phyloP scores from a whole-genome alignment of 129 eudicot genomes.

The Mikania micrantha region DNA sequence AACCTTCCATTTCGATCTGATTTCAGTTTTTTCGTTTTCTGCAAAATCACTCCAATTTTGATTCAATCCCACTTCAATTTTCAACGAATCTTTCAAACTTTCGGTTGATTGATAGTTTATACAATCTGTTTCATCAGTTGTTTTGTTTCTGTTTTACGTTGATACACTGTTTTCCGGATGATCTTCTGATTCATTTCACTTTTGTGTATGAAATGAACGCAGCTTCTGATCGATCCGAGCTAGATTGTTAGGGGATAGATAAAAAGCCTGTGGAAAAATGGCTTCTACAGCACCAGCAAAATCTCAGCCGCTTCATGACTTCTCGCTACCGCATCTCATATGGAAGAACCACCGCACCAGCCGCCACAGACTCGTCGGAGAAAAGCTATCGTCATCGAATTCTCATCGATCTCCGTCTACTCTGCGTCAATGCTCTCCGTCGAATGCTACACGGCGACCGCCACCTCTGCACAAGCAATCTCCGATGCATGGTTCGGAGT shows the following conservation, averaged over 20 bases:
- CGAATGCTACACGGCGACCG: constrained; percentile 24
- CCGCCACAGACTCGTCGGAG: constrained; percentile 33
- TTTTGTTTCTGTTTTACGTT: no score
- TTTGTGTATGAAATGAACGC: no score
- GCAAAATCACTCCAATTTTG: neutral
- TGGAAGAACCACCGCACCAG: constrained; percentile 57
- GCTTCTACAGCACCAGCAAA: constrained; percentile 63
- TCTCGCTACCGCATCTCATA: constrained; percentile 52
- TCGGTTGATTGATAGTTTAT: neutral
- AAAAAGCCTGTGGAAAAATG: constrained; percentile 22
- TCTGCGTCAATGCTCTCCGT: constrained; percentile 13
- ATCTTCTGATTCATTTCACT: no score
- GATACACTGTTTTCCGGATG: no score
- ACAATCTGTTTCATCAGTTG: neutral
- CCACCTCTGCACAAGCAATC: constrained; percentile 31
- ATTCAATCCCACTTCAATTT: neutral
- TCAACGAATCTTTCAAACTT: neutral
- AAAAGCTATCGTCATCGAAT: constrained; percentile 22
- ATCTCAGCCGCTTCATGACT: constrained; percentile 68
- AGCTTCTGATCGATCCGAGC: no score
- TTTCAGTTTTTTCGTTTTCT: neutral
- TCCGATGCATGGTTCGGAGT: constrained; percentile 34
- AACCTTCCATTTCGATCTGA: neutral
- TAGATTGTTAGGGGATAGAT: constrained; percentile 19
- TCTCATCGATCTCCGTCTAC: constrained; percentile 30